phyloP scores from a whole-genome alignment of 495 filamentous ascomycete genomes.

The Bacidia rubella region DNA sequence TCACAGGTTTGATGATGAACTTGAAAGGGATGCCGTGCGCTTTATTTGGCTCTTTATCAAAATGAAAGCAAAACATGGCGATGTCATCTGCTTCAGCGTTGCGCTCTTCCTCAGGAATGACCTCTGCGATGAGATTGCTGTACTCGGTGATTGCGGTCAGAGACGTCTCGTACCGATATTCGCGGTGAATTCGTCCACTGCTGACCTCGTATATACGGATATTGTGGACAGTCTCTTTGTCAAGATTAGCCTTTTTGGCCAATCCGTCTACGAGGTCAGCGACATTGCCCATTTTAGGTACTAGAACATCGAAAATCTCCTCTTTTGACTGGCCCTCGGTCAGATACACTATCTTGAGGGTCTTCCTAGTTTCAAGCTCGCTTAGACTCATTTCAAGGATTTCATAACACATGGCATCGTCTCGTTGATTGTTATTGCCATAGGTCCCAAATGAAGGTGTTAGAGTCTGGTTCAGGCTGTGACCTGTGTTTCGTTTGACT shows the following conservation, averaged over 20 bases:
- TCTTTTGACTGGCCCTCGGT: slow-evolving; percentile 86
- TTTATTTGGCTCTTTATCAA: slow-evolving; percentile 71
- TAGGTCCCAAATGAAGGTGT: slow-evolving; percentile 49
- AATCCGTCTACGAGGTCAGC: slow-evolving; percentile 60
- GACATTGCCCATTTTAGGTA: slow-evolving; percentile 67
- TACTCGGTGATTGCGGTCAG: slow-evolving; percentile 76
- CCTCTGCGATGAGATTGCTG: slow-evolving; percentile 64
- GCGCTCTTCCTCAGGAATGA: slow-evolving; percentile 65
- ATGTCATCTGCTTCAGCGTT: slow-evolving; percentile 42
- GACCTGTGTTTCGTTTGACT: slow-evolving; percentile 56
- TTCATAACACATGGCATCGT: slow-evolving; percentile 77
- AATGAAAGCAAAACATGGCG: slow-evolving; percentile 73
- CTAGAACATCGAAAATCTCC: slow-evolving; percentile 66
- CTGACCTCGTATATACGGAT: slow-evolving; percentile 70
- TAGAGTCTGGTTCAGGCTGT: slow-evolving; percentile 59
- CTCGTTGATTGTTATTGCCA: slow-evolving; percentile 49
- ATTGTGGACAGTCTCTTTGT: slow-evolving; percentile 53
- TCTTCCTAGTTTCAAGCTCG: slow-evolving; percentile 84
- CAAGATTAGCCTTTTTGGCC: slow-evolving; percentile 64
- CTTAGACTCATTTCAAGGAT: slow-evolving; percentile 84
- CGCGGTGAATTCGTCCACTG: slow-evolving; percentile 64
- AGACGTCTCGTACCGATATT: slow-evolving; percentile 46
- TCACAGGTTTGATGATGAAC: slow-evolving; percentile 73
- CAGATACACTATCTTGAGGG: slow-evolving; percentile 65
- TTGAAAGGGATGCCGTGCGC: slow-evolving; percentile 77